phyloP scores from a whole-genome alignment of 176 grass and related monocot species.

The Lolium multiflorum region DNA sequence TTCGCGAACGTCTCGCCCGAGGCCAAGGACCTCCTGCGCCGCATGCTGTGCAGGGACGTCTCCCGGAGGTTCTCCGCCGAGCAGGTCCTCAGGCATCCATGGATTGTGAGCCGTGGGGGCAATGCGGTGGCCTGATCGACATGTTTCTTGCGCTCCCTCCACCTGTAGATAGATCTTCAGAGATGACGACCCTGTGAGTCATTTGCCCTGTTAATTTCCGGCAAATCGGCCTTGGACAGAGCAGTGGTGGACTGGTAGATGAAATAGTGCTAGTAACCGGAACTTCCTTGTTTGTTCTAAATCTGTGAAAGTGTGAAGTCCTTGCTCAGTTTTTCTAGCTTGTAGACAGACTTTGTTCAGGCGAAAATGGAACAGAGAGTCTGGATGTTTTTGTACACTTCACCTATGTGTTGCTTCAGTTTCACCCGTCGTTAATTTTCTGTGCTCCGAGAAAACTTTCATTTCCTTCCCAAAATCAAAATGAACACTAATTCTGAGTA shows the following conservation, averaged over 20 bases:
- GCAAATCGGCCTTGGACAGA: neutral
- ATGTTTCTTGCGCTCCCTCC: neutral
- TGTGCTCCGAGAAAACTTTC: neutral
- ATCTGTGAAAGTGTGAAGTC: neutral
- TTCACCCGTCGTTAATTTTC: neutral
- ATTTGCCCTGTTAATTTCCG: neutral
- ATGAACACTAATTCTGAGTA: too few species aligned
- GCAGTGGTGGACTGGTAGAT: too few species aligned
- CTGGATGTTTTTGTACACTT: too few species aligned
- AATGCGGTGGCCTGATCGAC: slow-evolving; percentile 13
- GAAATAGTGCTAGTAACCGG: neutral
- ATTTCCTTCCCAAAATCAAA: neutral
- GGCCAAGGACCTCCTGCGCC: slow-evolving; percentile 77
- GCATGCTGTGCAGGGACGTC: slow-evolving; percentile 80
- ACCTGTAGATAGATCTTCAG: neutral
- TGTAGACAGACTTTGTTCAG: neutral
- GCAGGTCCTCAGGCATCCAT: slow-evolving; percentile 71
- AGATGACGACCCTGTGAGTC: neutral
- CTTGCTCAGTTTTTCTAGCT: neutral
- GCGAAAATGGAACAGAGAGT: too few species aligned
- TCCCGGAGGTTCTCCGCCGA: slow-evolving; percentile 71
- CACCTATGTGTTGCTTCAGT: neutral
- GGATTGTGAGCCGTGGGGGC: slow-evolving; percentile 58
- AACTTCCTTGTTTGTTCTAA: neutral
- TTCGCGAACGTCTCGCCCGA: slow-evolving; percentile 62